phyloP scores from a whole-genome alignment of 2,329 filamentous ascomycete species.

The Cryoendolithus antarcticus region DNA sequence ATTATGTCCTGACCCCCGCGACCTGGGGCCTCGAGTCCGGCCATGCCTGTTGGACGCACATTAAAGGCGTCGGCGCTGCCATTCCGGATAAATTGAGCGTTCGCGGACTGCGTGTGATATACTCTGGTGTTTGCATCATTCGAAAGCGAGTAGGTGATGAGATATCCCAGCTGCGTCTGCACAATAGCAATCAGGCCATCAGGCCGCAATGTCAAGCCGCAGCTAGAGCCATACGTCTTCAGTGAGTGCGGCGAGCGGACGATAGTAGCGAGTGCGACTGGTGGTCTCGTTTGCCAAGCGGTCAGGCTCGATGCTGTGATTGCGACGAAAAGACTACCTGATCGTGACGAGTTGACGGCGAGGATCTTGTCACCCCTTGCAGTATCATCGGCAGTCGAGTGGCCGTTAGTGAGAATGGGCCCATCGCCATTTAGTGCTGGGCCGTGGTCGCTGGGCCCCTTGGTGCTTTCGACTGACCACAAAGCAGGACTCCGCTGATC shows the following conservation, averaged over 20 bases:
- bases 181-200: conserved; percentile 88
- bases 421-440: not conserved
- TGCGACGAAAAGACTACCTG: conserved; percentile 73
- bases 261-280: conserved; percentile 74
- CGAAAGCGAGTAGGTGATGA: conserved; percentile 89
- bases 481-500: not conserved
- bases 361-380: conserved; percentile 40
- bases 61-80: conserved; percentile 32
- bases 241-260: conserved; percentile 71
- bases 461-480: conserved; percentile 1
- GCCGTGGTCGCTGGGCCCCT: conserved; percentile 2
- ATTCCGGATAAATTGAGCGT: conserved; percentile 37
- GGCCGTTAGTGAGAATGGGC: not conserved
- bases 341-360: conserved; percentile 64
- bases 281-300: conserved; percentile 94
- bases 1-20: conserved; percentile 63
- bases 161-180: conserved; percentile 70
- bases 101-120: conserved; percentile 70
- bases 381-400: conserved; percentile 1
- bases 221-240: conserved; percentile 71
- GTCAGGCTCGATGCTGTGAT: conserved; percentile 76
- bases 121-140: conserved; percentile 71
- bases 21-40: too few species aligned
- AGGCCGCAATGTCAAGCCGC: conserved; percentile 72
- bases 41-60: conserved; percentile 6